These are phyloP conservation scores for Phytophthora colocasiae DNA, from an alignment of 352 stramenopile genomes.

Conservation along the genomic window DNA sequence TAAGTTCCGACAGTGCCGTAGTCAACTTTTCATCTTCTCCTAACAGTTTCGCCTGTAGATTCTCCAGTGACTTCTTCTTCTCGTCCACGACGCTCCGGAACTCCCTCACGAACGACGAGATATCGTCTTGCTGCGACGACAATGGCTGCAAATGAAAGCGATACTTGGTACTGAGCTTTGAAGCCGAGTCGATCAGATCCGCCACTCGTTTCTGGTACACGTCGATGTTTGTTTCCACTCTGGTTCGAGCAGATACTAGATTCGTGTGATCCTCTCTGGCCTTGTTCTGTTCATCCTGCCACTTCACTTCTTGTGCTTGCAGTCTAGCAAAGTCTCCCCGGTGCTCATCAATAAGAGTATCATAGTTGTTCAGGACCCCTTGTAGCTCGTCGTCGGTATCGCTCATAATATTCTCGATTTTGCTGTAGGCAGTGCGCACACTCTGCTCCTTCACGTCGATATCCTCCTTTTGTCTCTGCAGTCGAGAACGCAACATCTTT, in stretches of 20 bases:
- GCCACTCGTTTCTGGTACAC: constrained; percentile 44
- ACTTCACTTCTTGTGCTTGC: constrained; percentile 39
- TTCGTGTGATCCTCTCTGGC: constrained; percentile 43
- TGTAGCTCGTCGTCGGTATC: constrained; percentile 72
- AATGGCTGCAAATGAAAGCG: constrained; percentile 60
- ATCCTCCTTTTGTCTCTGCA: constrained; percentile 50
- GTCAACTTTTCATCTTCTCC: constrained; percentile 56
- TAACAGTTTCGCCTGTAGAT: constrained; percentile 48
- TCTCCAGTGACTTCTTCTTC: constrained; percentile 50
- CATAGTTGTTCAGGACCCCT: constrained; percentile 60
- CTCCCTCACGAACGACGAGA: constrained; percentile 56
- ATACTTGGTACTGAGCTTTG: constrained; percentile 62
- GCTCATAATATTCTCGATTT: constrained; percentile 76
- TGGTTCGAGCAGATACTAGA: constrained; percentile 49
- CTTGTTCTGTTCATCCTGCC: constrained; percentile 38
- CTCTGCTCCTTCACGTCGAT: constrained; percentile 48
- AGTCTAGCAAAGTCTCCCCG: constrained; percentile 39
- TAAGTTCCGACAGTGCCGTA: constrained; percentile 54
- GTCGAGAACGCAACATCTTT: constrained; percentile 33
- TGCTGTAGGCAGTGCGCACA: constrained; percentile 46
- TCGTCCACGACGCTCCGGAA: constrained; percentile 55
- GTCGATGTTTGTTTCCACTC: constrained; percentile 63
- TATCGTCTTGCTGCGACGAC: constrained; percentile 58
- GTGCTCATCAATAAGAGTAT: constrained; percentile 58
- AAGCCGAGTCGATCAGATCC: constrained; percentile 54